A percentile compares a stretch with the other conserved stretches of the same genome.
These are phyloP conservation scores for Magnusiomyces tetraspermus DNA, from an alignment of 1,139 yeast genomes.

Conservation along the genomic window DNA sequence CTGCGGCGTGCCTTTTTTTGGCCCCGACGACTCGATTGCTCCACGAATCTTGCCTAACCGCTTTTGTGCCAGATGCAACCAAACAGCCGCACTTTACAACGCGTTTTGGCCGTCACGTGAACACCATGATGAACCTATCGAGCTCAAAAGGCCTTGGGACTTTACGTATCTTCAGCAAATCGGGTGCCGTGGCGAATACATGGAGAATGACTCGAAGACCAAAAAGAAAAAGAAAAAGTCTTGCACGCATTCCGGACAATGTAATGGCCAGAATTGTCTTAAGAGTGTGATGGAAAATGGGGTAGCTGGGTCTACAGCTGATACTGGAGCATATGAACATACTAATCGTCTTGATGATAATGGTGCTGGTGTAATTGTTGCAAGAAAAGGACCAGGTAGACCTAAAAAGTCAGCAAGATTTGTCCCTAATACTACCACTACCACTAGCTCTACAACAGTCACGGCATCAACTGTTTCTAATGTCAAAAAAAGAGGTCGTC, in stretches of 20 bases:
- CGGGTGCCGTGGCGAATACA: slow-evolving; percentile 13
- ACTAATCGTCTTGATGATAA: too few relatives aligned
- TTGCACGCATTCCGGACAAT: not conserved
- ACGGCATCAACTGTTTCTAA: too few relatives aligned
- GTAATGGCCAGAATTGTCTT: not conserved
- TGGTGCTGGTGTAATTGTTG: too few relatives aligned
- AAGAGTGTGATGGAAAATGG: too few relatives aligned
- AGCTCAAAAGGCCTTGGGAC: slow-evolving; percentile 16
- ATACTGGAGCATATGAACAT: too few relatives aligned
- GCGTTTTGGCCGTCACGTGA: slow-evolving; percentile 26
- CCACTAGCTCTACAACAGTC: too few relatives aligned
- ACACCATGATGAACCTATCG: slow-evolving; percentile 16
- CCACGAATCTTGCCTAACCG: slow-evolving; percentile 13
- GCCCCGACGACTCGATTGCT: slow-evolving; percentile 14
- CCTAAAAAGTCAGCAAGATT: too few relatives aligned
- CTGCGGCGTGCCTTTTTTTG: slow-evolving; percentile 22
- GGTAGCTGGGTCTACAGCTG: too few relatives aligned
- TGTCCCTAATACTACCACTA: too few relatives aligned
- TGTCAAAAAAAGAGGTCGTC: too few relatives aligned
- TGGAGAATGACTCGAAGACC: not conserved
- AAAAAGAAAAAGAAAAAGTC: not conserved
- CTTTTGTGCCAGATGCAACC: slow-evolving; percentile 28
- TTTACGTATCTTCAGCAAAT: slow-evolving; percentile 12
- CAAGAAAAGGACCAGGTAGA: too few relatives aligned
- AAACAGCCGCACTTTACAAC: slow-evolving; percentile 26